A percentile compares a stretch with the other conserved stretches of the same genome.
Conservation (phyloP, 768 basidiomycete genomes). For the Multifurca ochricompacta region DNA sequence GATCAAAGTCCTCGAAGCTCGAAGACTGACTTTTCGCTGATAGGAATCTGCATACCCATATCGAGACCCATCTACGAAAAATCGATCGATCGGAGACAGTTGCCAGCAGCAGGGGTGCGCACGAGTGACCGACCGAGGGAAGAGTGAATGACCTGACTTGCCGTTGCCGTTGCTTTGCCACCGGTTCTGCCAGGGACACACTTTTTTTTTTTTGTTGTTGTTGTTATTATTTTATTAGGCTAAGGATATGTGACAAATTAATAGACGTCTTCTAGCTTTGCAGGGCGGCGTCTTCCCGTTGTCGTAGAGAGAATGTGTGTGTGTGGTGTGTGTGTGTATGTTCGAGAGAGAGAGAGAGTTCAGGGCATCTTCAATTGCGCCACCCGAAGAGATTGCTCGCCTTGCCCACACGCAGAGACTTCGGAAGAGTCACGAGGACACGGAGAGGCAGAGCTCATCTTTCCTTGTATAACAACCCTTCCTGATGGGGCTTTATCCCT, state of each 20-base stretch:
- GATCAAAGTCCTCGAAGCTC: too few relatives aligned
- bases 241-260: neutral
- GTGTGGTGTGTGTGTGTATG: too few relatives aligned
- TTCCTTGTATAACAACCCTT: neutral
- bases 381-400: neutral
- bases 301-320: too few relatives aligned
- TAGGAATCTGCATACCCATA: slow-evolving; percentile 10
- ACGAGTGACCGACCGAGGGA: neutral
- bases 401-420: neutral
- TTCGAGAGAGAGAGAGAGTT: too few relatives aligned
- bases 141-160: neutral
- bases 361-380: neutral
- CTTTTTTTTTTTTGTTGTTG: too few relatives aligned
- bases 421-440: slow-evolving; percentile 7
- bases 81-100: slow-evolving; percentile 7
- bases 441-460: neutral
- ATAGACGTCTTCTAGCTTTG: neutral
- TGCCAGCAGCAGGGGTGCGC: neutral
- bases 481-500: neutral
- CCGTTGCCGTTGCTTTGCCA: slow-evolving; percentile 6
- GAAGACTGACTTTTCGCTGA: slow-evolving; percentile 1
- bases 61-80: slow-evolving; percentile 7
- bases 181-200: neutral
- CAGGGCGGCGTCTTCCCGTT: slow-evolving; percentile 1
- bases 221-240: neutral